These are phyloP conservation scores for Backusella luteola DNA, from an alignment of 192 early-diverging fungal species.

Conservation along the genomic window DNA sequence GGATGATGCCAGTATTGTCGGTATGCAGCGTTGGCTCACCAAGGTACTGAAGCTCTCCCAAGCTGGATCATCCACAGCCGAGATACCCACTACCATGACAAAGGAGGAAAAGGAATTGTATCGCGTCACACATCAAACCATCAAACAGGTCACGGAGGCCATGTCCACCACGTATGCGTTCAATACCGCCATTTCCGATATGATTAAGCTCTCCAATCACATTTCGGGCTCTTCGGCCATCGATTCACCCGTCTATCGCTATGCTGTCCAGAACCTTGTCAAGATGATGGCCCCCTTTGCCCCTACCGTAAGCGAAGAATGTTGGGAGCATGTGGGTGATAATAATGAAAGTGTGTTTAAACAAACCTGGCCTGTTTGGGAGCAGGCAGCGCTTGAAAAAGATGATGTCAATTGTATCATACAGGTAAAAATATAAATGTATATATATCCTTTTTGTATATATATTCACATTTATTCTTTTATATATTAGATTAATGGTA, in stretches of 20 bases:
- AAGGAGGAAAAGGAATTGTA: constrained; percentile 52
- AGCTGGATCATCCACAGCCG: background rate
- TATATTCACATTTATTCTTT: constrained; percentile 15
- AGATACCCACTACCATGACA: constrained; percentile 33
- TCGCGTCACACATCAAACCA: constrained; percentile 47
- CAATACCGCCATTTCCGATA: constrained; percentile 79
- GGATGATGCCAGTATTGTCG: constrained; percentile 88
- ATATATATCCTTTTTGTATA: too few relatives aligned
- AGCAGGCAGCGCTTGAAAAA: constrained; percentile 49
- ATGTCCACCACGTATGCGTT: constrained; percentile 44
- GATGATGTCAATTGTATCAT: constrained; percentile 51
- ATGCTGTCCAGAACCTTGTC: constrained; percentile 54
- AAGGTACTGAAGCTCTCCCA: constrained; percentile 46
- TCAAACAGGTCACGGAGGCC: constrained; percentile 54
- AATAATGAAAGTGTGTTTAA: constrained; percentile 47
- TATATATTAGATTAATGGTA: constrained; percentile 67
- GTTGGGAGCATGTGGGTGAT: constrained; percentile 53
- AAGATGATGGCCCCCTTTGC: constrained; percentile 76
- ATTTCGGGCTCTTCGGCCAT: background rate
- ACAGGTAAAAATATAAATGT: constrained; percentile 36
- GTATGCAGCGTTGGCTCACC: constrained; percentile 86
- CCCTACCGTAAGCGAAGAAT: constrained; percentile 72
- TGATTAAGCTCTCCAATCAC: constrained; percentile 76
- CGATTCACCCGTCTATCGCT: constrained; percentile 50
- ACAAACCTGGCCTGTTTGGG: constrained; percentile 55